These are phyloP conservation scores for Thoreauomyces humboldtii DNA, from an alignment of 192 early-diverging fungal genomes.

Conservation along the genomic window DNA sequence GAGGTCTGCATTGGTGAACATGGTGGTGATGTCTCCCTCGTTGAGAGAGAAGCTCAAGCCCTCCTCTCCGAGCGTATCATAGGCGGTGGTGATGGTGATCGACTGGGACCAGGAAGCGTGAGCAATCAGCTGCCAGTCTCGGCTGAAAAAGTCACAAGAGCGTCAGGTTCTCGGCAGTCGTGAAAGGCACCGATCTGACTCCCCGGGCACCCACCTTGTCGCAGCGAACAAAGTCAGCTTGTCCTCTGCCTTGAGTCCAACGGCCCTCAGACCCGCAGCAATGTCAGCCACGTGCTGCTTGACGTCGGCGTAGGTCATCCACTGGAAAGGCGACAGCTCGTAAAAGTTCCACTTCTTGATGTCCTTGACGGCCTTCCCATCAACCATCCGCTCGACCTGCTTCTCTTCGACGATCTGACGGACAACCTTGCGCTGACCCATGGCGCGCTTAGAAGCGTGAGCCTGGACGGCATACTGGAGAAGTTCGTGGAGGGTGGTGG, in stretches of 20 bases:
- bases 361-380: slow-evolving; percentile 58
- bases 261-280: slow-evolving; percentile 70
- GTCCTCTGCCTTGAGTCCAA: slow-evolving; percentile 53
- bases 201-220: slow-evolving; percentile 19
- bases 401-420: slow-evolving; percentile 73
- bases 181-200: neutral
- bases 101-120: slow-evolving; percentile 65
- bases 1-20: slow-evolving; percentile 74
- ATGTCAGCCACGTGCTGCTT: slow-evolving; percentile 48
- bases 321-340: slow-evolving; percentile 75
- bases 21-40: slow-evolving; percentile 67
- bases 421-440: slow-evolving; percentile 71
- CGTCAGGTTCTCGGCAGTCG: neutral
- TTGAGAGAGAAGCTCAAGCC: slow-evolving; percentile 82
- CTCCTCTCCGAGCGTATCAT: slow-evolving; percentile 75
- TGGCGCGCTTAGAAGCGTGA: slow-evolving; percentile 57
- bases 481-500: slow-evolving; percentile 73
- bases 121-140: slow-evolving; percentile 65
- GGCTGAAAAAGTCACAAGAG: slow-evolving; percentile 26
- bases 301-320: slow-evolving; percentile 74
- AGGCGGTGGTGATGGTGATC: slow-evolving; percentile 76
- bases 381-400: slow-evolving; percentile 55
- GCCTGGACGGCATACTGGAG: slow-evolving; percentile 54
- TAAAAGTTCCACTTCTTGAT: slow-evolving; percentile 84
- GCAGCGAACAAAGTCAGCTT: slow-evolving; percentile 47